Evolutionary conservation across 1,284 basidiomycete genomes (phyloP).

Genomic region (Pseudozyma pruni): DNA sequence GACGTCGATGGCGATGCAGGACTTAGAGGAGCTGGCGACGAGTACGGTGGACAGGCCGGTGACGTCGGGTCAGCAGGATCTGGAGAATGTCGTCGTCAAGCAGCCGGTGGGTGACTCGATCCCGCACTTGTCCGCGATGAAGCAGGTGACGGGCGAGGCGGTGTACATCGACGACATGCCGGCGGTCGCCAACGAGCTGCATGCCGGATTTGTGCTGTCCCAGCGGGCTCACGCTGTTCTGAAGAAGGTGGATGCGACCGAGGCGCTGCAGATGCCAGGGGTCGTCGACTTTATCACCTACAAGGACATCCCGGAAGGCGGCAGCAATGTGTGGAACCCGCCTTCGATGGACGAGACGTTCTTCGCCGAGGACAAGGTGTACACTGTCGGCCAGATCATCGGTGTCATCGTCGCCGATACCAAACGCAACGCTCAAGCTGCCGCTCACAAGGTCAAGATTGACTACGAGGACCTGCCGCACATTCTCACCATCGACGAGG

Average conservation of each 20-base stretch:
- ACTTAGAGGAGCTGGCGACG: slow-evolving; percentile 47
- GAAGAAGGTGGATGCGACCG: slow-evolving; percentile 58
- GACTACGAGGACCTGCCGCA: slow-evolving; percentile 68
- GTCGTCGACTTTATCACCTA: slow-evolving; percentile 64
- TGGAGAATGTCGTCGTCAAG: slow-evolving; percentile 55
- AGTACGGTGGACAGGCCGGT: slow-evolving; percentile 43
- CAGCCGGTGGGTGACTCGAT: slow-evolving; percentile 57
- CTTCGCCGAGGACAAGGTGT: slow-evolving; percentile 67
- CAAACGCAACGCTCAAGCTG: slow-evolving; percentile 67
- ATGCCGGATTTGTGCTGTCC: slow-evolving; percentile 66
- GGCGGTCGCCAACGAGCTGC: slow-evolving; percentile 61
- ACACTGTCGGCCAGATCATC: slow-evolving; percentile 66
- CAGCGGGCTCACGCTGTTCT: slow-evolving; percentile 67
- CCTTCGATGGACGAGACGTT: slow-evolving; percentile 68
- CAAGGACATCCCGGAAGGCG: slow-evolving; percentile 62
- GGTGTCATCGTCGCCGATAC: slow-evolving; percentile 66
- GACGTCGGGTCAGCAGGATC: slow-evolving; percentile 51
- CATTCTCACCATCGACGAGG: slow-evolving; percentile 68
- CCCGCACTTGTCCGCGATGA: slow-evolving; percentile 66
- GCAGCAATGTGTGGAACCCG: slow-evolving; percentile 67
- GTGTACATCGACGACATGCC: slow-evolving; percentile 68
- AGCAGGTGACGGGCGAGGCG: slow-evolving; percentile 68
- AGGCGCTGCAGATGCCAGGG: slow-evolving; percentile 64
- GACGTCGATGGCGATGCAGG: slow-evolving; percentile 17
- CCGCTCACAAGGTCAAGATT: slow-evolving; percentile 65